These are phyloP conservation scores for Hirschioporus abietinus DNA, from an alignment of 768 basidiomycete genomes.

Conservation along the genomic window DNA sequence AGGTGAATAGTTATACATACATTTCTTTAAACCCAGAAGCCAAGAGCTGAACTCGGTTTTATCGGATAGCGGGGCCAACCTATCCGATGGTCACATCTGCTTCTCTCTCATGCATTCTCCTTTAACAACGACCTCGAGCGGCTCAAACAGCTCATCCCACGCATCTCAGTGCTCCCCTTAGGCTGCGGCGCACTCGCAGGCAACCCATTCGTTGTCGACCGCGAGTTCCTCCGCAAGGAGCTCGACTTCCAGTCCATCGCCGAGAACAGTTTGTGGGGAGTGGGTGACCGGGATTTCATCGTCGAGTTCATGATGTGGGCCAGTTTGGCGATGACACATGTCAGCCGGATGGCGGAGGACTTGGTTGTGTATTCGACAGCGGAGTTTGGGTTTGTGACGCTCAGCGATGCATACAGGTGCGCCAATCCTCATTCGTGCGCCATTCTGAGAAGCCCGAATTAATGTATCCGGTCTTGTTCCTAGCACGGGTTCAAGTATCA, in stretches of 20 bases:
- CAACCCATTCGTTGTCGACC: constrained; percentile 91
- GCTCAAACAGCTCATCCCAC: constrained; percentile 75
- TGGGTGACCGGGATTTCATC: constrained; percentile 95
- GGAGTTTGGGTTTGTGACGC: constrained; percentile 94
- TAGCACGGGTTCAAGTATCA: constrained; percentile 98
- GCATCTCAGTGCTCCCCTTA: constrained; percentile 89
- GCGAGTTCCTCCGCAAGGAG: constrained; percentile 87
- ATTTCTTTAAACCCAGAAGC: background rate
- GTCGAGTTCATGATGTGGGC: constrained; percentile 98
- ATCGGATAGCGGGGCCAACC: constrained; percentile 83
- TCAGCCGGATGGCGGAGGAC: constrained; percentile 94
- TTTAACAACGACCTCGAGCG: constrained; percentile 88
- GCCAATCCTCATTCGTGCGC: constrained; percentile 15
- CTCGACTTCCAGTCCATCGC: constrained; percentile 85
- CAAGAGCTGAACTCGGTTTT: background rate
- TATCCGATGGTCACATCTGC: constrained; percentile 96
- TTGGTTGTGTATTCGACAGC: constrained; percentile 94
- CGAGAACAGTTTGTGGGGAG: constrained; percentile 96
- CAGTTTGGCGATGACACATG: constrained; percentile 86
- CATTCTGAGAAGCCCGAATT: constrained; percentile 7
- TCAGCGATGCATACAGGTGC: constrained; percentile 96
- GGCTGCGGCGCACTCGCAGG: constrained; percentile 95
- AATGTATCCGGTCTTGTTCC: constrained; percentile 4
- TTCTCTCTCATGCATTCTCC: constrained; percentile 92
- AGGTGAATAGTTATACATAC: constrained; percentile 45